phyloP scores from a whole-genome alignment of 257 asterid species.

The Przewalskia tangutica region DNA sequence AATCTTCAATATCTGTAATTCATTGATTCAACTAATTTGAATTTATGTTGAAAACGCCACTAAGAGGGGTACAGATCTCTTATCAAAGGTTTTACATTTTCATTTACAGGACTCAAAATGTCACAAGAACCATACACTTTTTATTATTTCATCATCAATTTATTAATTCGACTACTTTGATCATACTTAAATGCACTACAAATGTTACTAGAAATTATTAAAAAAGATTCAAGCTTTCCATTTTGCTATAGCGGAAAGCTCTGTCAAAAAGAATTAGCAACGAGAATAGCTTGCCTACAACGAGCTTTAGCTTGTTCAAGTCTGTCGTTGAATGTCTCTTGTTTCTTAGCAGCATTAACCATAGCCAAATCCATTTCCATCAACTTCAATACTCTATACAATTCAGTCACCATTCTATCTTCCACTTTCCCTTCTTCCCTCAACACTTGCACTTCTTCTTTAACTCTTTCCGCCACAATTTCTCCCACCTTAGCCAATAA shows the following conservation, averaged over 20 bases:
- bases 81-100: too few relatives aligned
- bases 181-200: too few relatives aligned
- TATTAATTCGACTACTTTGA: too few relatives aligned
- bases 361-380: conserved; percentile 87
- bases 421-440: conserved; percentile 78
- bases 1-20: too few relatives aligned
- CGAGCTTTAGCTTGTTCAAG: conserved; percentile 70
- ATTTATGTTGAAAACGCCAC: too few relatives aligned
- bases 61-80: too few relatives aligned
- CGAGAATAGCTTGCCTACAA: conserved; percentile 84
- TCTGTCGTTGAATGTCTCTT: conserved; percentile 62
- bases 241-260: too few relatives aligned
- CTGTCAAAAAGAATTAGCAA: conserved; percentile 53
- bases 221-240: background rate
- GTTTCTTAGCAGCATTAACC: conserved; percentile 75
- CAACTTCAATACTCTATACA: conserved; percentile 66
- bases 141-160: too few relatives aligned
- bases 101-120: too few relatives aligned
- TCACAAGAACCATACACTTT: too few relatives aligned
- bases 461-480: conserved; percentile 58
- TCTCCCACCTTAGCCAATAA: conserved; percentile 66
- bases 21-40: too few relatives aligned
- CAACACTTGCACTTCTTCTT: conserved; percentile 63
- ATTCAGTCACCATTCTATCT: conserved; percentile 74
- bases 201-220: too few relatives aligned